phyloP scores from a whole-genome alignment of 2,329 filamentous ascomycete genomes.

The Daldinia sp. region DNA sequence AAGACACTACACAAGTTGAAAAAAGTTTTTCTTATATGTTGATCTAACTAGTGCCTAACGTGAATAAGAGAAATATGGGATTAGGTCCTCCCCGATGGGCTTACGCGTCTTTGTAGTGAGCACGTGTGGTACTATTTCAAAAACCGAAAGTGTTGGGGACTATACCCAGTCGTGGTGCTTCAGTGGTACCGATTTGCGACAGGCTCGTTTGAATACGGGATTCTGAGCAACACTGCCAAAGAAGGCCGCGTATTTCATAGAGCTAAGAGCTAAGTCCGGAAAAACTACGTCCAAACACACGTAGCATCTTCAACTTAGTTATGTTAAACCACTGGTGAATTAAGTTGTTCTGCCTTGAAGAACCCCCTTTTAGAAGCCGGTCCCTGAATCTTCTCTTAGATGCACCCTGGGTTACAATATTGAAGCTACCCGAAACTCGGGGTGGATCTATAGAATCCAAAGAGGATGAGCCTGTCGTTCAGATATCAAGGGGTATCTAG shows the following conservation, averaged over 20 bases:
- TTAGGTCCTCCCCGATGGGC: not conserved
- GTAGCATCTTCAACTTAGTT: too few relatives aligned
- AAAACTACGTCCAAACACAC: too few relatives aligned
- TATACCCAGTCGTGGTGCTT: not conserved
- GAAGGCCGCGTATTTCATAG: too few relatives aligned
- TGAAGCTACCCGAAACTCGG: too few relatives aligned
- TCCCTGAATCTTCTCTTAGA: too few relatives aligned
- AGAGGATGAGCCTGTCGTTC: too few relatives aligned
- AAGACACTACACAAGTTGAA: not conserved
- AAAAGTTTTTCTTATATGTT: not conserved
- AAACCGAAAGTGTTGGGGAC: not conserved
- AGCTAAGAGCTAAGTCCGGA: too few relatives aligned
- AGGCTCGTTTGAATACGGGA: not conserved
- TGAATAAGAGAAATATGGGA: too few relatives aligned
- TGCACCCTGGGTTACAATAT: not conserved
- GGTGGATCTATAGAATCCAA: not conserved
- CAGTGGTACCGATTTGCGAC: not conserved
- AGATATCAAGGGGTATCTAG: not conserved
- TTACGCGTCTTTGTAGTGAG: not conserved
- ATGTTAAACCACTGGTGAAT: too few relatives aligned
- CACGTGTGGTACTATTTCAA: not conserved
- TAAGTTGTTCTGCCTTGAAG: not conserved
- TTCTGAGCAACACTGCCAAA: not conserved
- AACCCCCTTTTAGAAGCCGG: not conserved
- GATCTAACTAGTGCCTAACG: not conserved